phyloP scores from a whole-genome alignment of 306 rosid species.

The Mimosa bimucronata region DNA sequence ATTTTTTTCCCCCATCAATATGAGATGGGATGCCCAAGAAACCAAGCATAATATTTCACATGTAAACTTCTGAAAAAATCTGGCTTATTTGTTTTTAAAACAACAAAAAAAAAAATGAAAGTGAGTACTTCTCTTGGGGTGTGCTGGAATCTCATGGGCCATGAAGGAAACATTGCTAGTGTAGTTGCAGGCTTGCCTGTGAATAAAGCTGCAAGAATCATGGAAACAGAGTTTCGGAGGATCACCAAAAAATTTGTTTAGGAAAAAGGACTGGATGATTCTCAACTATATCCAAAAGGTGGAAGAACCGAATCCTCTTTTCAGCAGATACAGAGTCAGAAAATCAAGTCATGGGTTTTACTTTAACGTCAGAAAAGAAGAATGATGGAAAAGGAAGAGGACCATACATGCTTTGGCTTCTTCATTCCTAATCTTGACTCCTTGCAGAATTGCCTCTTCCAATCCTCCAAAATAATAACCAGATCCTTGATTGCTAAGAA shows the following conservation, averaged over 20 bases:
- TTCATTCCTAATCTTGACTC: constrained; percentile 70
- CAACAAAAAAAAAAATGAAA: constrained; percentile 44
- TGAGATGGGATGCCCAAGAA: neutral
- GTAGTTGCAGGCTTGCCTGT: constrained; percentile 91
- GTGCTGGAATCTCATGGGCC: constrained; percentile 94
- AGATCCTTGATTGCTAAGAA: constrained; percentile 66
- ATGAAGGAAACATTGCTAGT: constrained; percentile 97
- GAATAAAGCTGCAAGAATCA: constrained; percentile 88
- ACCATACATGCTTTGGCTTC: constrained; percentile 73
- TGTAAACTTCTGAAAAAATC: constrained; percentile 7
- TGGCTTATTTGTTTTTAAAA: neutral
- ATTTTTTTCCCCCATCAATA: constrained; percentile 1
- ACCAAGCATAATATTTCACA: neutral
- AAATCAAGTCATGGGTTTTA: constrained; percentile 58
- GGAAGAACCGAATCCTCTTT: constrained; percentile 67
- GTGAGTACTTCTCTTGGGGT: constrained; percentile 55
- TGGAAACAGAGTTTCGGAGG: constrained; percentile 59
- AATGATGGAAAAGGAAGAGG: constrained; percentile 19
- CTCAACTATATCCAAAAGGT: constrained; percentile 29
- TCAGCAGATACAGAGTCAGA: constrained; percentile 81
- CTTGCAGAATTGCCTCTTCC: constrained; percentile 90
- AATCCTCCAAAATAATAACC: constrained; percentile 88
- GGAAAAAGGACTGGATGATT: constrained; percentile 17
- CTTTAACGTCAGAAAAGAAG: constrained; percentile 49
- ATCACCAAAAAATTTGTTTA: constrained; percentile 45